A percentile compares a stretch with the other conserved stretches of the same genome.
These are phyloP conservation scores for Parachaetomium inaequale DNA, from an alignment of 495 filamentous ascomycete species.

Conservation along the genomic window DNA sequence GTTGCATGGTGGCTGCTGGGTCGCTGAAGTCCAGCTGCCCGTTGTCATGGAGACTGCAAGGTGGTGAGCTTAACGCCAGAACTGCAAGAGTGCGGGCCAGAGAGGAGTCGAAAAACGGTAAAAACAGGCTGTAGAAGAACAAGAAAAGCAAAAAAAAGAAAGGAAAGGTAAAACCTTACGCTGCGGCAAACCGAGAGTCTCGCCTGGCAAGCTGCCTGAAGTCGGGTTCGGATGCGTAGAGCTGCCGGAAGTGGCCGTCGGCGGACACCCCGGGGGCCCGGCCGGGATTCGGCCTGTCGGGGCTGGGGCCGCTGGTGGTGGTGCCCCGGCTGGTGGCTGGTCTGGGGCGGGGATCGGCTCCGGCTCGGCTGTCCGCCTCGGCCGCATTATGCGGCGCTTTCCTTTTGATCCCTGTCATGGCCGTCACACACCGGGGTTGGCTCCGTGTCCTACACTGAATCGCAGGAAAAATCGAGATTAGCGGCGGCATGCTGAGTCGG, in stretches of 20 bases:
- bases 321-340: no score
- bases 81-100: no score
- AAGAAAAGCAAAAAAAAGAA: neutral
- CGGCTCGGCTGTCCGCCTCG: neutral
- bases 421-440: no score
- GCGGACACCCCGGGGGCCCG: neutral
- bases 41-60: conserved; percentile 51
- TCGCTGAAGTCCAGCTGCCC: conserved; percentile 77
- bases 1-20: conserved; percentile 70
- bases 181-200: conserved; percentile 32
- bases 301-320: neutral
- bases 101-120: no score
- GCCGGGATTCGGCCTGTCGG: neutral
- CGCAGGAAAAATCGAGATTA: neutral
- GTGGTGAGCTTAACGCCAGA: neutral
- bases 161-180: conserved; percentile 15
- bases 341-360: neutral
- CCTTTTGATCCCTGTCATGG: conserved; percentile 27
- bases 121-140: neutral
- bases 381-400: conserved; percentile 19
- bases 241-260: conserved; percentile 37
- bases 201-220: conserved; percentile 36
- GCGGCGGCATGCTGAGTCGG: no score
- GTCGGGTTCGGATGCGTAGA: conserved; percentile 36
- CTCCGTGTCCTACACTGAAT: neutral